Percentiles rank a stretch among this genome's conserved stretches.
phyloP scores from a whole-genome alignment of 2,329 filamentous ascomycete species.

The Esteya vermicola region DNA sequence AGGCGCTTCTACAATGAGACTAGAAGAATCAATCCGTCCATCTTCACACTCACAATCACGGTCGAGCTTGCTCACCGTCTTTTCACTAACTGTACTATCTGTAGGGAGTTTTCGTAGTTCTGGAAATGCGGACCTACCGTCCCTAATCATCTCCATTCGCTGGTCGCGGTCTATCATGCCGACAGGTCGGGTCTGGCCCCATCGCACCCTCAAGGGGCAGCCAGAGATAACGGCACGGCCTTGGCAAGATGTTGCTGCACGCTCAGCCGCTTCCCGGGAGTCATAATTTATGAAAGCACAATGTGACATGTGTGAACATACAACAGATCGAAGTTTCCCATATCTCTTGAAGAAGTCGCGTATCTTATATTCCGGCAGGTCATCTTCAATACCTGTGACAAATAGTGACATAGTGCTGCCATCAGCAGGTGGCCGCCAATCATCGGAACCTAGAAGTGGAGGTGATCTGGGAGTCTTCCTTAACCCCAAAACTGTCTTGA shows the following conservation, averaged over 20 bases:
- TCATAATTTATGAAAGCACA: conserved; percentile 95
- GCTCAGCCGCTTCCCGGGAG: conserved; percentile 70
- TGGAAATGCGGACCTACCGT: conserved; percentile 50
- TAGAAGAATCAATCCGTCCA: conserved; percentile 13
- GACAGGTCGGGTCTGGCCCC: conserved; percentile 84
- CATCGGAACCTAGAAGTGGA: conserved; percentile 65
- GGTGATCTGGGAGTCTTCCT: conserved; percentile 52
- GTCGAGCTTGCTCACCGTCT: conserved; percentile 6
- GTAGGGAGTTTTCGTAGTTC: conserved; percentile 21
- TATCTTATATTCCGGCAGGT: conserved; percentile 82
- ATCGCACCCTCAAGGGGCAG: conserved; percentile 77
- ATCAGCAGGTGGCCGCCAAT: conserved; percentile 75
- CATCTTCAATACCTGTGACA: conserved; percentile 88
- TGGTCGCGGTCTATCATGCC: conserved; percentile 85
- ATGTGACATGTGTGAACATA: conserved; percentile 94
- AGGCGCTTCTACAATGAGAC: conserved; percentile 52
- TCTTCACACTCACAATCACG: too few species aligned
- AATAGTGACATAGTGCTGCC: conserved; percentile 85
- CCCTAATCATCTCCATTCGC: conserved; percentile 64
- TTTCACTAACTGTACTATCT: too few species aligned
- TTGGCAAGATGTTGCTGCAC: conserved; percentile 69
- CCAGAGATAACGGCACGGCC: conserved; percentile 82
- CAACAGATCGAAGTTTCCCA: conserved; percentile 79
- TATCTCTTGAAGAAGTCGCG: conserved; percentile 81
- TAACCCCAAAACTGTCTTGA: conserved; percentile 26